Evolutionary conservation across 2,329 filamentous ascomycete species (phyloP).

Genomic region (Phoma herbarum): DNA sequence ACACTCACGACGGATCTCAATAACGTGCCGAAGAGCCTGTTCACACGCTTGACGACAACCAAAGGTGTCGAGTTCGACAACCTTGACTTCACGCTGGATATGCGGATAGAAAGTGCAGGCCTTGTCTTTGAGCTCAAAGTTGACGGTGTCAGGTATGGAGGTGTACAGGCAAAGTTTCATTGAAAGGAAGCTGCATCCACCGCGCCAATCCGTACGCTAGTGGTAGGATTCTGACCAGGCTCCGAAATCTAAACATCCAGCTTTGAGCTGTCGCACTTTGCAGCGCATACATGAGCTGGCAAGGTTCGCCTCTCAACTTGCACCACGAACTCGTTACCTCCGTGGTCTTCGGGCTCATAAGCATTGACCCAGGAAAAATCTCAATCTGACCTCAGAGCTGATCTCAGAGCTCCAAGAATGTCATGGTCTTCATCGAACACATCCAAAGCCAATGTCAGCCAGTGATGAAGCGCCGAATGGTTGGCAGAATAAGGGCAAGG

Average conservation of each 20-base stretch:
- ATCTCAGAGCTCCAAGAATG: neutral
- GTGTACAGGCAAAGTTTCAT: slow-evolving; percentile 81
- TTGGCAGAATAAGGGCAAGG: neutral
- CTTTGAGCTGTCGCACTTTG: neutral
- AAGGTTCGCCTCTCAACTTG: neutral
- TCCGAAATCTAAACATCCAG: neutral
- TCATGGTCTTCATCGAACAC: neutral
- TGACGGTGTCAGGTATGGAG: slow-evolving; percentile 78
- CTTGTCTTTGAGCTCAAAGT: slow-evolving; percentile 81
- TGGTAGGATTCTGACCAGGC: neutral
- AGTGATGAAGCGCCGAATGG: neutral
- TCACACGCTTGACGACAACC: slow-evolving; percentile 79
- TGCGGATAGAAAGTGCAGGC: slow-evolving; percentile 81
- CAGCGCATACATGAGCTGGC: neutral
- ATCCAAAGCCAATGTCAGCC: neutral
- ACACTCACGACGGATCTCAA: slow-evolving; percentile 82
- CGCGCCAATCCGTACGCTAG: neutral
- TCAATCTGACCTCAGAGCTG: neutral
- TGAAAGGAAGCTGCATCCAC: slow-evolving; percentile 46
- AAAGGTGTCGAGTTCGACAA: slow-evolving; percentile 83
- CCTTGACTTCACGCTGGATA: slow-evolving; percentile 81
- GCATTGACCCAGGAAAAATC: neutral
- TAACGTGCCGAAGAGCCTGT: slow-evolving; percentile 76
- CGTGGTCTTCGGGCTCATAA: neutral
- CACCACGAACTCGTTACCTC: neutral